A percentile compares a stretch with the other conserved stretches of the same genome.
phyloP scores from a whole-genome alignment of 108 stramenopile species.

The Licmophora abbreviata region DNA sequence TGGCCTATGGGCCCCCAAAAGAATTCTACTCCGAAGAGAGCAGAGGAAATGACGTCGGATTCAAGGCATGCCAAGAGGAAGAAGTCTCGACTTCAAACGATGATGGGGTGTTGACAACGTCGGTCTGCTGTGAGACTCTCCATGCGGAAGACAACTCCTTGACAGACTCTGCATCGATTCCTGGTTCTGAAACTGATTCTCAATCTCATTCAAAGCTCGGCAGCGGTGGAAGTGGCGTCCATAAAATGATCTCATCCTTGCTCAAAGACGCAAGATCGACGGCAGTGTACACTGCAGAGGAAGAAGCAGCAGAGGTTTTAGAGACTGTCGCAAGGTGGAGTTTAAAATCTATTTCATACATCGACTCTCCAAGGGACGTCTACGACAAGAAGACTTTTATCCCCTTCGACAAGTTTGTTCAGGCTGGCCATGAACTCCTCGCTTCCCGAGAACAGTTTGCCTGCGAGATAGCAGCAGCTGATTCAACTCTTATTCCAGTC shows the following conservation, averaged over 20 bases:
- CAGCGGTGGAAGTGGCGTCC: conserved; percentile 13
- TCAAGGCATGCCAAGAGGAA: too few relatives aligned
- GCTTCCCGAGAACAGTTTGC: conserved; percentile 1
- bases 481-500: conserved; percentile 14
- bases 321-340: conserved; percentile 43
- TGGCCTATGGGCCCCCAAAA: conserved; percentile 18
- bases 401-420: conserved; percentile 51
- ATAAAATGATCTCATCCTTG: conserved; percentile 30
- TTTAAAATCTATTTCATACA: conserved; percentile 33
- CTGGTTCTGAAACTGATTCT: neutral
- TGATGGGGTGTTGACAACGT: neutral
- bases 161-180: neutral
- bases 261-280: conserved; percentile 27
- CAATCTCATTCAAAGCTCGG: conserved; percentile 9
- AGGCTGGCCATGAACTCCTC: conserved; percentile 38
- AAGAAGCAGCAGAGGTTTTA: conserved; percentile 30
- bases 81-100: neutral
- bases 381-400: conserved; percentile 54
- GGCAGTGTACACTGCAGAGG: conserved; percentile 41
- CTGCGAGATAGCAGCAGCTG: conserved; percentile 24
- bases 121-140: neutral
- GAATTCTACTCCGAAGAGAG: conserved; percentile 15
- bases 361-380: conserved; percentile 28
- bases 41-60: too few relatives aligned
- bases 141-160: neutral